Base-by-base conservation (phyloP, 352 stramenopile species). In the Globisporangium spiculum region DNA sequence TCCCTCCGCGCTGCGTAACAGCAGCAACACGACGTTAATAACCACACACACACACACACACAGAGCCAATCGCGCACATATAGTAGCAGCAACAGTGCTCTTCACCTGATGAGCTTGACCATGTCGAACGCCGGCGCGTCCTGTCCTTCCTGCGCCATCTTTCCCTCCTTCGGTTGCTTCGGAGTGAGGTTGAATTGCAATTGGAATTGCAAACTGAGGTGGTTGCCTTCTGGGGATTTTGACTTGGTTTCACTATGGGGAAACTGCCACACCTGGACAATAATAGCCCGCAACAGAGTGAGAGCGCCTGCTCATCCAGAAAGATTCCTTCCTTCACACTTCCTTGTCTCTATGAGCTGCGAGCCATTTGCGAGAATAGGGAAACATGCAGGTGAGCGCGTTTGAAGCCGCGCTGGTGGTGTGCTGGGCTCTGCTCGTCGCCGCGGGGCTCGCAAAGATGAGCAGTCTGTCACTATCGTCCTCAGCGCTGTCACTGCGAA, bases 1-100 rank as follows among this genome's bases (percentile, higher is more conserved):
- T 38, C 93, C 95, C 76, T 98, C 96, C 7, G 94, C 93, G 73
- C 96, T 98, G 30, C 24, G 16, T 22, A 30, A 61, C 5, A 41
- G 61, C 22, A 63, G 44, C 48, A 65, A 24, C 67, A 22, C 52
- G 57, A 8, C 56, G 24, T 6, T 30, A 22, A 18, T 12, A 30
- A 65, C 4, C 26, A 62, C 26, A 63, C 46, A 50, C 22, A 44
- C 52, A 69, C 9, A 26, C 65, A 18, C 32, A 64, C 27, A 36
- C 16, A n/a, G 6, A 41, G 30, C 56, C 20, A 69, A 50, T 48
- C 41, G 64, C 20, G 22, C 65, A 64, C 65, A 65, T 10, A 27
- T 18, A 54, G 52, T 8, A 54, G 46, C 20, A n/a, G 20, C 46
- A 30, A 30, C 1, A 30, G 27, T 30, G 27, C 27, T 30, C 27